Evolutionary conservation across 495 filamentous ascomycete species (phyloP).

Genomic region (Podospora tetraspora): DNA sequence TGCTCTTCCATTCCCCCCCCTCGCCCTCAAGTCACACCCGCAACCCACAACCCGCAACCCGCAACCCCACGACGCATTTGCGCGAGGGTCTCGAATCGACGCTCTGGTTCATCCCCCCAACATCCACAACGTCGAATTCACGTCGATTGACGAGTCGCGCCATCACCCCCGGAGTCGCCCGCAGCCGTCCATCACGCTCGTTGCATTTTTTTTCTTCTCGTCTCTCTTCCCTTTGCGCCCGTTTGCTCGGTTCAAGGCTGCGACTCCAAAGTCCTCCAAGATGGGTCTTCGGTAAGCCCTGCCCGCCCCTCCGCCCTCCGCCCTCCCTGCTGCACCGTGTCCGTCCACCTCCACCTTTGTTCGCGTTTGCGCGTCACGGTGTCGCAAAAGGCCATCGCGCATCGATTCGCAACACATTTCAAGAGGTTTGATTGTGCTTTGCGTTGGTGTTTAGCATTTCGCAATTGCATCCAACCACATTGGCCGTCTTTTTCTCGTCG

Average conservation of each 20-base stretch:
- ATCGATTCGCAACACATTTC: conserved; percentile 6
- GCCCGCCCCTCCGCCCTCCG: no score
- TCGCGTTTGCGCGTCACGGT: conserved; percentile 9
- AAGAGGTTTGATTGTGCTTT: not conserved
- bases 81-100: conserved; percentile 24
- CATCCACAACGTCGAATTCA: conserved; percentile 22
- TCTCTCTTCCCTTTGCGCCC: not conserved
- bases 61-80: conserved; percentile 30
- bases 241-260: not conserved
- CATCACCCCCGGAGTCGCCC: conserved; percentile 19
- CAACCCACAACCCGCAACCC: conserved; percentile 26
- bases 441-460: conserved; percentile 7
- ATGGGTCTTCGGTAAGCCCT: conserved; percentile 77
- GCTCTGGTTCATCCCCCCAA: conserved; percentile 26
- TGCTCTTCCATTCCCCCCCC: conserved; percentile 19
- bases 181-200: conserved; percentile 15
- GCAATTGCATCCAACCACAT: not conserved
- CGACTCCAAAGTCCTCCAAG: conserved; percentile 22
- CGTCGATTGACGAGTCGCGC: conserved; percentile 28
- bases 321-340: conserved; percentile 18
- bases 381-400: conserved; percentile 14
- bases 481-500: not conserved
- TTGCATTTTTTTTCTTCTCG: conserved; percentile 20
- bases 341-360: conserved; percentile 22
- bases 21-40: conserved; percentile 19